Conservation (phyloP, 495 filamentous ascomycete genomes). For the Niebla homalea region DNA sequence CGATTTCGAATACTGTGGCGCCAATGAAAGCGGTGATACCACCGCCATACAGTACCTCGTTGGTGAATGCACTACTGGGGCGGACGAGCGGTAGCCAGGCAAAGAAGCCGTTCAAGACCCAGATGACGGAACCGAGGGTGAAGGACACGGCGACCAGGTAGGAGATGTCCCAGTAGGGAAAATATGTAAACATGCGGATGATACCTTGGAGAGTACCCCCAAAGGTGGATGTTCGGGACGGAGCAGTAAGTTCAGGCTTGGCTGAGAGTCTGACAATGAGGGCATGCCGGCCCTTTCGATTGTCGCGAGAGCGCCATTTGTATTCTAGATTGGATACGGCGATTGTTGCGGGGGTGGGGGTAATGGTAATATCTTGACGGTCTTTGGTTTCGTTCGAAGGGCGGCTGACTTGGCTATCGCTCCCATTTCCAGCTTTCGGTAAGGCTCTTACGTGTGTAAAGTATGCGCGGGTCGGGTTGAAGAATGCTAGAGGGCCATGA, state of each 20-base stretch:
- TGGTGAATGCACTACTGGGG: conserved; percentile 39
- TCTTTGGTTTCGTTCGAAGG: neutral
- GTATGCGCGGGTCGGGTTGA: conserved; percentile 36
- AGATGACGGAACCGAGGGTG: conserved; percentile 49
- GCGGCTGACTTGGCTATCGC: neutral
- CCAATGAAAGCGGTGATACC: conserved; percentile 57
- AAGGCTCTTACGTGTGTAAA: conserved; percentile 13
- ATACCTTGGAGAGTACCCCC: conserved; percentile 31
- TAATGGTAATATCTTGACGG: neutral
- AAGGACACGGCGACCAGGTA: conserved; percentile 53
- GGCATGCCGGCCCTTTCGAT: conserved; percentile 56
- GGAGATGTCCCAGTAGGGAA: conserved; percentile 56
- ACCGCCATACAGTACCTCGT: conserved; percentile 37
- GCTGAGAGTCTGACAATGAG: conserved; percentile 30
- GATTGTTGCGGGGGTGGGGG: neutral
- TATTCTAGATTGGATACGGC: conserved; percentile 20
- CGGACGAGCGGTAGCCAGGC: conserved; percentile 45
- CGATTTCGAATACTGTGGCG: conserved; percentile 56
- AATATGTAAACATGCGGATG: conserved; percentile 41
- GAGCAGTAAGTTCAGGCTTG: conserved; percentile 21
- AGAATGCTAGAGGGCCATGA: conserved; percentile 31
- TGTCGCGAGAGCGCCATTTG: conserved; percentile 54
- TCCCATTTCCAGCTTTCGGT: neutral
- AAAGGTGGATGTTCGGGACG: conserved; percentile 31
- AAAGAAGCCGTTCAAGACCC: conserved; percentile 60